A percentile compares a stretch with the other conserved stretches of the same genome.
phyloP scores from a whole-genome alignment of 2,329 filamentous ascomycete species.

The Fusarium sp. region DNA sequence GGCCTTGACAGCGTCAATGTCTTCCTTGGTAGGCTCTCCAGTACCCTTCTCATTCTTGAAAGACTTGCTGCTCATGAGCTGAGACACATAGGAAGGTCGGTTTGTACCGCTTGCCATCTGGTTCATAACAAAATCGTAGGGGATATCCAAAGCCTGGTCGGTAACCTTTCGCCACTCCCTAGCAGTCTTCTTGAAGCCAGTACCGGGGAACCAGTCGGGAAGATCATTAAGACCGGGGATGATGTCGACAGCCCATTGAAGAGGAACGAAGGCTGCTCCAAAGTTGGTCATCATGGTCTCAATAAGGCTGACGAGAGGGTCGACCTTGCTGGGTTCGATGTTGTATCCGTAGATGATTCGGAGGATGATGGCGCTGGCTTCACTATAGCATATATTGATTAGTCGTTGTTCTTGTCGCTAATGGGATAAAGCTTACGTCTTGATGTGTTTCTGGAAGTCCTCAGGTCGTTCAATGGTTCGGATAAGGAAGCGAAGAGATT shows the following conservation, averaged over 20 bases:
- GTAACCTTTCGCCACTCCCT: constrained; percentile 41
- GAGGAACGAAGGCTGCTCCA: constrained; percentile 45
- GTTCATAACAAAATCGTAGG: constrained; percentile 48
- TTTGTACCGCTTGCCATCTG: constrained; percentile 42
- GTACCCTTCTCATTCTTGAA: constrained; percentile 12
- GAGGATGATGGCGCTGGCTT: constrained; percentile 46
- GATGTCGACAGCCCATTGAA: constrained; percentile 51
- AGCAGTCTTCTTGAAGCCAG: constrained; percentile 48
- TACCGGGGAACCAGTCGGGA: constrained; percentile 49
- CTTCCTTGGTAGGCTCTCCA: constrained; percentile 17
- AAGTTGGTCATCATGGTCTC: constrained; percentile 49
- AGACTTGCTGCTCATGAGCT: constrained; percentile 38
- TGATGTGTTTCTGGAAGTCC: constrained; percentile 42
- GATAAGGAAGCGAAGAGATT: constrained; percentile 45
- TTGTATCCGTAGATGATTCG: constrained; percentile 51
- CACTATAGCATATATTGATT: constrained; percentile 27
- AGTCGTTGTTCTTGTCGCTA: not conserved
- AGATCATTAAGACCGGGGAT: constrained; percentile 49
- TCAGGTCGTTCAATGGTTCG: constrained; percentile 40
- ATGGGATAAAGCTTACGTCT: constrained; percentile 37
- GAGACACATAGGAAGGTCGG: constrained; percentile 46
- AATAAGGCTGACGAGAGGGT: constrained; percentile 48
- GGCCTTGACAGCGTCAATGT: constrained; percentile 44
- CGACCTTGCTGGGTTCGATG: constrained; percentile 46
- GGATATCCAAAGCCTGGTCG: constrained; percentile 37